Base-by-base conservation (phyloP, 805 yeast species). In the Candida morakotiae region DNA sequence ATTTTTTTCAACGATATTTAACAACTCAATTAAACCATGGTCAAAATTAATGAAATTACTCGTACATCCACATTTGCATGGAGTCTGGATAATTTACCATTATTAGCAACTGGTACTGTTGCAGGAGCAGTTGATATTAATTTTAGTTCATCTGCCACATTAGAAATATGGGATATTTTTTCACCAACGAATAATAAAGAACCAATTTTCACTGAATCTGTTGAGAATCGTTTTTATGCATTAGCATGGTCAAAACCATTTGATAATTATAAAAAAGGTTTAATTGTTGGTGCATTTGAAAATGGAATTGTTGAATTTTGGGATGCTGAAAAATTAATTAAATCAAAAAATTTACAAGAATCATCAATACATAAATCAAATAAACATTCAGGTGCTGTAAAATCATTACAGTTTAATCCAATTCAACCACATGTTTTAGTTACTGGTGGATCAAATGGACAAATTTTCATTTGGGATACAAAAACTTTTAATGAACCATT, bases 21-120 rank as follows among this genome's bases (percentile, higher is more conserved):
- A 9, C 25, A 19, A 30, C 16, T 31, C 6, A 18, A 17, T 21
- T 20, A 8, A 11, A 39, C 16, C 13, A 81, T 83, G 89, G 91
- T 87, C 51, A 87, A 87, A 64, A 72, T 93, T 48, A 77, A 79
- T 60, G 96, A 89, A 62, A 79, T 87, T 53, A 71, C 77, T 44
- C 75, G 87, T 49, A 86, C 96, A 10, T 89, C 96, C 36, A 81
- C 95, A n/a, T 87, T 93, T 65, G 95, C 98, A 30, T 91, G 98
- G 97, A 86, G 96, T 31, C 77, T 81, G 46, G 85, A 78, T 48
- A 59, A 70, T 28, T 63, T 79, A 43, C 97, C 97, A 13, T 62
- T 77, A 37, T 57, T 93, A 47, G 97, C 88, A 16, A 78, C 96
- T 1, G 98, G 96, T 16, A 84, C 96, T 0, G 84, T 87, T n/a